Conservation (phyloP, 768 basidiomycete genomes). For the Suillus placidus region DNA sequence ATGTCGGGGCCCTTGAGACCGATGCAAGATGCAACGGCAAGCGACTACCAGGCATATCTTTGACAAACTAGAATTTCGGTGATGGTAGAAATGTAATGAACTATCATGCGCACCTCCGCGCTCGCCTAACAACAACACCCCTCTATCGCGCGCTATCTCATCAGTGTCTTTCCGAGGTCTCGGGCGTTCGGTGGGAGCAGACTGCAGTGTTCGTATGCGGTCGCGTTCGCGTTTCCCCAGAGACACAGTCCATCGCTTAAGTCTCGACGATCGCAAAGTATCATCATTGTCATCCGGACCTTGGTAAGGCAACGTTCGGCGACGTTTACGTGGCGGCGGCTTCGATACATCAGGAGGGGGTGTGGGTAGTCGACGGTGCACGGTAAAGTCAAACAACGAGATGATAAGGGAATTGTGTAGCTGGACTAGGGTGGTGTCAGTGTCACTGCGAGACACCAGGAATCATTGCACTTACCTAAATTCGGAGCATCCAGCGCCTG, state of each 20-base stretch:
- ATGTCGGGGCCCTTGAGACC: constrained; percentile 68
- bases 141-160: constrained; percentile 72
- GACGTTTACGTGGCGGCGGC: constrained; percentile 66
- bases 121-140: constrained; percentile 64
- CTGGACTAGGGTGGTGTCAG: constrained; percentile 53
- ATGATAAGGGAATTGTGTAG: constrained; percentile 85
- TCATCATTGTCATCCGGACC: constrained; percentile 61
- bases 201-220: constrained; percentile 55
- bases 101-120: constrained; percentile 54
- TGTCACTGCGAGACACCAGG: background rate
- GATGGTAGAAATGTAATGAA: constrained; percentile 2
- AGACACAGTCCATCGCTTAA: constrained; percentile 77
- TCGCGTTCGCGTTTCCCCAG: constrained; percentile 77
- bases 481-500: constrained; percentile 61
- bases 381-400: constrained; percentile 79
- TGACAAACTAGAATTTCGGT: constrained; percentile 5
- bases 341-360: constrained; percentile 66
- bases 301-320: constrained; percentile 71
- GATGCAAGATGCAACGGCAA: constrained; percentile 75
- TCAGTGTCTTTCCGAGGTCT: constrained; percentile 56
- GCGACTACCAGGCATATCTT: constrained; percentile 73
- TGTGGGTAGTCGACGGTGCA: constrained; percentile 66
- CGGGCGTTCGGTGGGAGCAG: constrained; percentile 44
- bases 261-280: constrained; percentile 59
- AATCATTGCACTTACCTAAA: constrained; percentile 40